Conservation (phyloP, 805 yeast genomes). For the Starmera pachycereana region DNA sequence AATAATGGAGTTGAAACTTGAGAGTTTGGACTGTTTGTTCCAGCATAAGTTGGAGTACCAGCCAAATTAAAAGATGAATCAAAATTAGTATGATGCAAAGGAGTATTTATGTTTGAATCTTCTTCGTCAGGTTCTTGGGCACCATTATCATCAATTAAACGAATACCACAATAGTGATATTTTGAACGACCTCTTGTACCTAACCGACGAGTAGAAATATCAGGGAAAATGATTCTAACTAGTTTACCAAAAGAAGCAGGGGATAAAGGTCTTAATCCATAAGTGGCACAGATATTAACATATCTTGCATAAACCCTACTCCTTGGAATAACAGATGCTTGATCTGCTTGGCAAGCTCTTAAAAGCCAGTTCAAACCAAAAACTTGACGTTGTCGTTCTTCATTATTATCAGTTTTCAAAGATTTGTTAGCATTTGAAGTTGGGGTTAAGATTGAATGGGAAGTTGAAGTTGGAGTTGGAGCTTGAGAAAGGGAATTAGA, state of each 20-base stretch:
- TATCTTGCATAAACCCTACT: slow-evolving; percentile 61
- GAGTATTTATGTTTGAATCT: slow-evolving; percentile 15
- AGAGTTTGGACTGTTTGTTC: slow-evolving; percentile 16
- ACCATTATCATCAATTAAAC: slow-evolving; percentile 27
- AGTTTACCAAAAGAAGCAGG: slow-evolving; percentile 75
- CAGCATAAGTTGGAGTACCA: slow-evolving; percentile 17
- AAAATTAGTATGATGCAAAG: slow-evolving; percentile 13
- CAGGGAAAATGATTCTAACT: slow-evolving; percentile 53
- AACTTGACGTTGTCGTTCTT: slow-evolving; percentile 59
- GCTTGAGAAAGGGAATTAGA: too few relatives aligned
- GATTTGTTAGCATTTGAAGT: slow-evolving; percentile 18
- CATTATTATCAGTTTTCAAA: slow-evolving; percentile 22
- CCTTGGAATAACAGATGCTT: slow-evolving; percentile 49
- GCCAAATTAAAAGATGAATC: slow-evolving; percentile 16
- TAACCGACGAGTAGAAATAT: slow-evolving; percentile 57
- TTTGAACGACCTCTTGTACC: slow-evolving; percentile 75
- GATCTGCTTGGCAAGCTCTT: slow-evolving; percentile 44
- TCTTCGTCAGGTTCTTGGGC: slow-evolving; percentile 12
- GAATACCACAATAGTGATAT: slow-evolving; percentile 75
- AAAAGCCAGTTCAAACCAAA: slow-evolving; percentile 78
- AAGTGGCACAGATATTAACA: slow-evolving; percentile 43
- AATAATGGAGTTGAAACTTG: slow-evolving; percentile 16
- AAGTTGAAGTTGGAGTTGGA: not conserved
- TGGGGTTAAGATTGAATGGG: slow-evolving; percentile 19
- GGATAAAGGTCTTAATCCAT: slow-evolving; percentile 46